Evolutionary conservation across 2,329 filamentous ascomycete species (phyloP).

Genomic region (Graphiopsis chlorocephala): DNA sequence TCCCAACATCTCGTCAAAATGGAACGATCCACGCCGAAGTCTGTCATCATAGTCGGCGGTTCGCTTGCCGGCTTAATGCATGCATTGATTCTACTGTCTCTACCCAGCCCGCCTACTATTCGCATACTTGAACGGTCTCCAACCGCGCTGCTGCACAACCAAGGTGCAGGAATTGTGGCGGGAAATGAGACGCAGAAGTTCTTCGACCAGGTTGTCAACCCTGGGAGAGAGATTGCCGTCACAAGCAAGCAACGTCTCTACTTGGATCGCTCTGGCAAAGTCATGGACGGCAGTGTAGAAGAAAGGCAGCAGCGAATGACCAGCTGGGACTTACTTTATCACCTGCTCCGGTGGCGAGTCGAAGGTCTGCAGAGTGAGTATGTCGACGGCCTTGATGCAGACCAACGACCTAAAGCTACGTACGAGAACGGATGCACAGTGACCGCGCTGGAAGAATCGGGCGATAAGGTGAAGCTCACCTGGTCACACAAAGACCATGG

Average conservation of each 20-base stretch:
- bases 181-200: conserved; percentile 44
- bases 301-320: conserved; percentile 46
- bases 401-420: conserved; percentile 22
- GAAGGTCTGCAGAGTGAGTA: conserved; percentile 38
- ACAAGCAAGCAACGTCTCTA: conserved; percentile 28
- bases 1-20: neutral
- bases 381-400: conserved; percentile 21
- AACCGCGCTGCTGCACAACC: conserved; percentile 44
- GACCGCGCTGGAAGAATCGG: conserved; percentile 25
- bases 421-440: conserved; percentile 33
- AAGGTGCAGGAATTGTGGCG: conserved; percentile 50
- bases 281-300: conserved; percentile 29
- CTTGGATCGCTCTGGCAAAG: conserved; percentile 28
- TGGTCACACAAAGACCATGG: conserved; percentile 27
- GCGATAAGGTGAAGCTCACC: conserved; percentile 24
- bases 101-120: conserved; percentile 25
- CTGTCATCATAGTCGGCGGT: conserved; percentile 31
- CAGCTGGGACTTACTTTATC: conserved; percentile 49
- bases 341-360: conserved; percentile 46
- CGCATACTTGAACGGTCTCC: conserved; percentile 44
- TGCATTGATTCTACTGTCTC: conserved; percentile 26
- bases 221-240: conserved; percentile 35
- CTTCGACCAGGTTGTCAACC: conserved; percentile 42
- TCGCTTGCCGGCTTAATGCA: conserved; percentile 32
- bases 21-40: conserved; percentile 19